Percentiles rank a stretch among this genome's conserved stretches.
Evolutionary conservation across 495 filamentous ascomycete genomes (phyloP).

Genomic region (Tuber indicum): DNA sequence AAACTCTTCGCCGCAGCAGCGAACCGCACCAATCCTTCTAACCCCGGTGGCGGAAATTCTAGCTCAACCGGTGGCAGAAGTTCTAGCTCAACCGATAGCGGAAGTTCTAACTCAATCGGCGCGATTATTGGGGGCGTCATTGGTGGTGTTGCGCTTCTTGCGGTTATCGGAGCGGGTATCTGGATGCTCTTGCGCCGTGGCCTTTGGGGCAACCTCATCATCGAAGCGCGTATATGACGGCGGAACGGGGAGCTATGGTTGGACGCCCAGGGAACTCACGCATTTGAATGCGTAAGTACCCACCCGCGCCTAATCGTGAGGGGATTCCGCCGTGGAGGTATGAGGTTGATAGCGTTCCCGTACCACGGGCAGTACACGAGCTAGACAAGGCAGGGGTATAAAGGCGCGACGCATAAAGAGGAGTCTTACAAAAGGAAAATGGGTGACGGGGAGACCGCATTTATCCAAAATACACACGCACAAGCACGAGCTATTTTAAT

Average conservation of each 20-base stretch:
- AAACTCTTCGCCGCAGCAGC: conserved; percentile 12
- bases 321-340: not conserved
- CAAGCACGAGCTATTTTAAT: not conserved
- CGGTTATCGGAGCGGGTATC: conserved; percentile 13
- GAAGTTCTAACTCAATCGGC: conserved; percentile 11
- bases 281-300: not conserved
- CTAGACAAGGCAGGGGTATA: not conserved
- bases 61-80: not conserved
- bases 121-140: conserved; percentile 38
- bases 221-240: not conserved
- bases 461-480: not conserved
- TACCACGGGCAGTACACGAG: not conserved
- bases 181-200: conserved; percentile 13
- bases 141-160: conserved; percentile 29
- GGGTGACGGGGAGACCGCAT: not conserved
- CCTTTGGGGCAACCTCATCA: not conserved
- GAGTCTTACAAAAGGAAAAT: not conserved
- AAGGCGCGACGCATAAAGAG: not conserved
- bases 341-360: too few species aligned
- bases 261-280: not conserved
- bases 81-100: too few species aligned
- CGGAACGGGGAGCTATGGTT: not conserved
- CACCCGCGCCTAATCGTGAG: not conserved
- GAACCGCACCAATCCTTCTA: not conserved
- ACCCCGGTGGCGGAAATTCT: not conserved